These are phyloP conservation scores for Scenedesmus sp. DNA, from an alignment of 163 green algal genomes.

Conservation along the genomic window DNA sequence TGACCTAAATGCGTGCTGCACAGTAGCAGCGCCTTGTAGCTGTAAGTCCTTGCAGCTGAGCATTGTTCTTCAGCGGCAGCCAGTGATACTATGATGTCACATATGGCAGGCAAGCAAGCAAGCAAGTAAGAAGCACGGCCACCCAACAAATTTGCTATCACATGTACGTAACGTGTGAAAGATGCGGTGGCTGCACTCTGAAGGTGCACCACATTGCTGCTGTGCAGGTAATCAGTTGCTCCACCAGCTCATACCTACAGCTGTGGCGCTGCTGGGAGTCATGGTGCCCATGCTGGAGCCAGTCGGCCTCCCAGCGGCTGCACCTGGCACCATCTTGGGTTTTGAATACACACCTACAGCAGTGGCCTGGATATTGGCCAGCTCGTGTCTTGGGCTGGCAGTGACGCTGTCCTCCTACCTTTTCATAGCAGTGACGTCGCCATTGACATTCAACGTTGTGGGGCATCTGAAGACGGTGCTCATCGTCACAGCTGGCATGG, in stretches of 20 bases:
- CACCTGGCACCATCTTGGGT: neutral
- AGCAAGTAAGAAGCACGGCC: too few relatives aligned
- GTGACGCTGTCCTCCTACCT: constrained; percentile 88
- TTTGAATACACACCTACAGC: neutral
- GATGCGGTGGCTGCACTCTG: too few relatives aligned
- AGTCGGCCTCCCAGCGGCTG: neutral
- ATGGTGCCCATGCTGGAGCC: neutral
- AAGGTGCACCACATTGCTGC: too few relatives aligned
- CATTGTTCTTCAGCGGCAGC: too few relatives aligned
- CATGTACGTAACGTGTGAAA: too few relatives aligned
- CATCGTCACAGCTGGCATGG: constrained; percentile 3
- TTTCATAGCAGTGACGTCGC: constrained; percentile 83
- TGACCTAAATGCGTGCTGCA: too few relatives aligned
- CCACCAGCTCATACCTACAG: neutral
- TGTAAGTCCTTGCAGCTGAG: too few relatives aligned
- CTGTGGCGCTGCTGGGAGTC: neutral
- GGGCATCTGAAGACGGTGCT: constrained; percentile 31
- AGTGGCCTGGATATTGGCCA: constrained; percentile 62
- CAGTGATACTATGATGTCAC: too few relatives aligned
- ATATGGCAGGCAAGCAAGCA: too few relatives aligned
- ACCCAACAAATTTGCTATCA: too few relatives aligned
- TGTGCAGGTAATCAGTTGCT: neutral
- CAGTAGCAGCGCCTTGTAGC: too few relatives aligned
- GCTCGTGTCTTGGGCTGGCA: constrained; percentile 76
- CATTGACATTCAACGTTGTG: constrained; percentile 89